These are phyloP conservation scores for Lactifluus volemus DNA, from an alignment of 768 basidiomycete genomes.

Conservation along the genomic window DNA sequence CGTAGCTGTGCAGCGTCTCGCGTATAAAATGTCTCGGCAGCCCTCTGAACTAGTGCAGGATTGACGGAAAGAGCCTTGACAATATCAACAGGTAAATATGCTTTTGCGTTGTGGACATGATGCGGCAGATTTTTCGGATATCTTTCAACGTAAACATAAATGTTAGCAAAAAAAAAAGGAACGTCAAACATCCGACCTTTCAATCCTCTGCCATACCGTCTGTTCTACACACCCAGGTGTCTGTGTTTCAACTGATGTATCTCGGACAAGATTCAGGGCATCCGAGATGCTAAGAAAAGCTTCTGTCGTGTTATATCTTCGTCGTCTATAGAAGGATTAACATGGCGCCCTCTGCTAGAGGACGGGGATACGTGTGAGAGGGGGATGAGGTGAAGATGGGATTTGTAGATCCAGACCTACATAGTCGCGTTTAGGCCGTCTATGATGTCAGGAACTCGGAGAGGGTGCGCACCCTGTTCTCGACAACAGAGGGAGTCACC, in stretches of 20 bases:
- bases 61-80: slow-evolving; percentile 58
- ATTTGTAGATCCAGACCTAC: slow-evolving; percentile 87
- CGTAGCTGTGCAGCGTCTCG: slow-evolving; percentile 86
- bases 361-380: slow-evolving; percentile 63
- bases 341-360: slow-evolving; percentile 42
- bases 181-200: slow-evolving; percentile 39
- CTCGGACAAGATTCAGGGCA: slow-evolving; percentile 54
- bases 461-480: slow-evolving; percentile 73
- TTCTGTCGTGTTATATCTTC: slow-evolving; percentile 32
- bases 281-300: slow-evolving; percentile 51
- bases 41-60: slow-evolving; percentile 72
- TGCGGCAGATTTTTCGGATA: slow-evolving; percentile 60
- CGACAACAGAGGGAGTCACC: slow-evolving; percentile 86
- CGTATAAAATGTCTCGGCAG: slow-evolving; percentile 91
- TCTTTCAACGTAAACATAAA: slow-evolving; percentile 28
- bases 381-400: slow-evolving; percentile 80
- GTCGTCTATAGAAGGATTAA: slow-evolving; percentile 42
- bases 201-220: slow-evolving; percentile 61
- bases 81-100: slow-evolving; percentile 72
- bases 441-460: slow-evolving; percentile 8
- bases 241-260: slow-evolving; percentile 43
- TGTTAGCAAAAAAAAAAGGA: not conserved
- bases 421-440: slow-evolving; percentile 17
- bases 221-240: slow-evolving; percentile 56
- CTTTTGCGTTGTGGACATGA: slow-evolving; percentile 72